Evolutionary conservation across 768 basidiomycete species (phyloP).

Genomic region (Butyriboletus loyo): DNA sequence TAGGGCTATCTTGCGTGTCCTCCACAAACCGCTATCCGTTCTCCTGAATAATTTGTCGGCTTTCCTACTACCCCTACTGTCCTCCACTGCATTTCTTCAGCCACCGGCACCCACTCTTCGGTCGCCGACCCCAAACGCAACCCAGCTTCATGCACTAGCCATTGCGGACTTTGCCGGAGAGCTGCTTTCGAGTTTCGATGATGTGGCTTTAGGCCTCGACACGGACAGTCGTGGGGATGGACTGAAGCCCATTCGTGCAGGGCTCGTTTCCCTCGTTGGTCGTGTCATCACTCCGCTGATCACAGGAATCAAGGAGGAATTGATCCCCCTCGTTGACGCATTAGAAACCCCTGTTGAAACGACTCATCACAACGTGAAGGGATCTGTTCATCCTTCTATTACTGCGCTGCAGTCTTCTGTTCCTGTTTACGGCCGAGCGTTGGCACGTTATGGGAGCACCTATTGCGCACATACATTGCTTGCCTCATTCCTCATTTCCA

Average conservation of each 20-base stretch:
- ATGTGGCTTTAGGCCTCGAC: constrained; percentile 59
- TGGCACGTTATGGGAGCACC: constrained; percentile 54
- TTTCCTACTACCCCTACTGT: constrained; percentile 61
- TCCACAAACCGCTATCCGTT: constrained; percentile 77
- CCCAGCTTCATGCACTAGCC: constrained; percentile 69
- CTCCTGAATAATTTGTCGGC: constrained; percentile 67
- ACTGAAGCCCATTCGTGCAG: constrained; percentile 65
- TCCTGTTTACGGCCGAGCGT: constrained; percentile 58
- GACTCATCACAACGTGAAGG: constrained; percentile 16
- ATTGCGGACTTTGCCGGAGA: constrained; percentile 71
- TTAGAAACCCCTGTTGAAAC: constrained; percentile 48
- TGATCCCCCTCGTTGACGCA: constrained; percentile 59
- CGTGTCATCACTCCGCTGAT: constrained; percentile 67
- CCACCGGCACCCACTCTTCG: constrained; percentile 50
- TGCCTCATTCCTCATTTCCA: constrained; percentile 68
- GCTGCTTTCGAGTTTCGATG: constrained; percentile 67
- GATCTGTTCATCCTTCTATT: constrained; percentile 54
- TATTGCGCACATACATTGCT: constrained; percentile 56
- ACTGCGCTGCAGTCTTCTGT: constrained; percentile 53
- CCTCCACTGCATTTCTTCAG: constrained; percentile 58
- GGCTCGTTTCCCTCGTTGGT: constrained; percentile 63
- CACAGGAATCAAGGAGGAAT: constrained; percentile 54
- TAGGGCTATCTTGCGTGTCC: constrained; percentile 65
- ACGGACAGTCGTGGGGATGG: constrained; percentile 64
- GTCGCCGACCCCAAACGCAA: constrained; percentile 53